These are phyloP conservation scores for Exidia glandulosa DNA, from an alignment of 768 basidiomycete genomes.

Conservation along the genomic window DNA sequence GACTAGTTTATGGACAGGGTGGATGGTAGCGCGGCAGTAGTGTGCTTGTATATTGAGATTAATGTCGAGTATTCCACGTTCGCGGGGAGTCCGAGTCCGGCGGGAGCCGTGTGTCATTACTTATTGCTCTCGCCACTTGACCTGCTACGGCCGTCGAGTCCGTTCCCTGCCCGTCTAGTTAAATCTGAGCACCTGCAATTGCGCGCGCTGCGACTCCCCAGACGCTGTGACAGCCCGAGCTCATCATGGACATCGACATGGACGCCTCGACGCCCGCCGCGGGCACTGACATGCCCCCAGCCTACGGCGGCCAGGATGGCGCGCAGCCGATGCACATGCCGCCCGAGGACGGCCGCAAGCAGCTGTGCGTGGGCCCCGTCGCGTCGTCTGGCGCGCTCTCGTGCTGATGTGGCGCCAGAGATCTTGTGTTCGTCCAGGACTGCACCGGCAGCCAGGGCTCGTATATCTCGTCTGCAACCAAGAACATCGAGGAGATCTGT, in stretches of 20 bases:
- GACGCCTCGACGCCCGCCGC: conserved; percentile 12
- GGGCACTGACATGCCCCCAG: background rate
- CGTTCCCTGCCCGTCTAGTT: background rate
- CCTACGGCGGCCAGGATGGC: conserved; percentile 1
- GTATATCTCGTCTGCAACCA: conserved; percentile 88
- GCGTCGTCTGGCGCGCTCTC: conserved; percentile 16
- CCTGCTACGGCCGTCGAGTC: background rate
- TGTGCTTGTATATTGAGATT: background rate
- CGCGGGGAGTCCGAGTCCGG: background rate
- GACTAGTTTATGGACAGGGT: background rate
- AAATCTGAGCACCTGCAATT: background rate
- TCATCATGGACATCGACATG: conserved; percentile 48
- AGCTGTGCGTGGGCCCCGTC: conserved; percentile 48
- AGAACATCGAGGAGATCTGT: conserved; percentile 93
- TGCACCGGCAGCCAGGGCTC: conserved; percentile 88
- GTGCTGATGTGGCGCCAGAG: conserved; percentile 32
- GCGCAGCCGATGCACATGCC: background rate
- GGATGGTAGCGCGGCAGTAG: background rate
- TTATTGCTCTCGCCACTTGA: too few relatives aligned
- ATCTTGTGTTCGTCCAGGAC: conserved; percentile 92
- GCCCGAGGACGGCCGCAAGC: conserved; percentile 41
- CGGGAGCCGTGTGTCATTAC: too few relatives aligned
- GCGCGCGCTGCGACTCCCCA: background rate
- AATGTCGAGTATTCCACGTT: background rate
- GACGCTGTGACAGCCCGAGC: background rate